phyloP scores from a whole-genome alignment of 768 basidiomycete genomes.

The Collybia sordida region DNA sequence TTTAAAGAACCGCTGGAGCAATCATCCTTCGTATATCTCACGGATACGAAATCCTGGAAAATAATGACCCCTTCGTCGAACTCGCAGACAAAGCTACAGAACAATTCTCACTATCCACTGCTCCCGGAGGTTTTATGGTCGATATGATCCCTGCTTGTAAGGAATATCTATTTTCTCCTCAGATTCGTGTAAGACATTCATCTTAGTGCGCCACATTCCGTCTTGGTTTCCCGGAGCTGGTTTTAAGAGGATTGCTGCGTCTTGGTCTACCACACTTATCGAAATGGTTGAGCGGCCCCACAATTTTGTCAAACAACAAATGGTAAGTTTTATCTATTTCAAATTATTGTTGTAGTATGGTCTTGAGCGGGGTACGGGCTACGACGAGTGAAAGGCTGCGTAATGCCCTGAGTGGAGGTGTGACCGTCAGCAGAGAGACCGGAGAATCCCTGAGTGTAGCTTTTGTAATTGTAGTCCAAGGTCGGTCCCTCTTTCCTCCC shows the following conservation, averaged over 20 bases:
- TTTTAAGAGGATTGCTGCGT: constrained; percentile 52
- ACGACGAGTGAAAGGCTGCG: constrained; percentile 89
- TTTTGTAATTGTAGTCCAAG: constrained; percentile 83
- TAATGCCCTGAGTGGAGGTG: constrained; percentile 81
- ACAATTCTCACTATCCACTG: constrained; percentile 53
- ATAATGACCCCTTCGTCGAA: constrained; percentile 49
- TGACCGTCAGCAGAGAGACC: constrained; percentile 80
- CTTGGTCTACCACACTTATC: constrained; percentile 51
- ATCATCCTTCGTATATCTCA: constrained; percentile 53
- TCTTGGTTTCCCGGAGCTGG: constrained; percentile 64
- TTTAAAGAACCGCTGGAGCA: constrained; percentile 45
- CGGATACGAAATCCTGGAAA: constrained; percentile 52
- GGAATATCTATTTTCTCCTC: constrained; percentile 8
- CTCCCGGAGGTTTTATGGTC: constrained; percentile 51
- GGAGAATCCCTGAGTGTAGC: constrained; percentile 87
- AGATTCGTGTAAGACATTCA: neutral
- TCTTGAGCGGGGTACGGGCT: constrained; percentile 73
- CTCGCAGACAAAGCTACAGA: constrained; percentile 53
- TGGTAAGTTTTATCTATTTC: constrained; percentile 32
- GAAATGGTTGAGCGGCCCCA: constrained; percentile 59
- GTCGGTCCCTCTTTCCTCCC: constrained; percentile 50
- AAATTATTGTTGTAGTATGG: no score
- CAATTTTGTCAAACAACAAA: constrained; percentile 60
- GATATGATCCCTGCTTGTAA: constrained; percentile 50
- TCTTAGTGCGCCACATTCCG: constrained; percentile 56